Conservation (phyloP, 2,329 filamentous ascomycete species). For the Stagonosporopsis tanaceti region DNA sequence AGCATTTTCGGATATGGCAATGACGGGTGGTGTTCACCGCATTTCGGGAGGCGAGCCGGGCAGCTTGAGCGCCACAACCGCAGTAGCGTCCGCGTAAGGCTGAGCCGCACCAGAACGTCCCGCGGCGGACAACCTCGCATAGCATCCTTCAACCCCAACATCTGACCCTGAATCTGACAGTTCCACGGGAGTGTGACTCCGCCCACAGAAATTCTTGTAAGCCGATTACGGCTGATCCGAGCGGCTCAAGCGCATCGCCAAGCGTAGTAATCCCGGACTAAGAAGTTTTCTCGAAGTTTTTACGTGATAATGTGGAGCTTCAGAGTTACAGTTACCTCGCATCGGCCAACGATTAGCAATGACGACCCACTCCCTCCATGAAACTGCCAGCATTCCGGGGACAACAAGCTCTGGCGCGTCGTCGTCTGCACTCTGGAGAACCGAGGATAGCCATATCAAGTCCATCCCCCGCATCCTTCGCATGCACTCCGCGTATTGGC, state of each 20-base stretch:
- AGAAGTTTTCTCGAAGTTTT: conserved; percentile 42
- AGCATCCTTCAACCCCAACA: conserved; percentile 12
- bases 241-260: conserved; percentile 27
- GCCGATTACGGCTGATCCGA: conserved; percentile 26
- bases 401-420: conserved; percentile 16
- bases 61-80: conserved; percentile 1
- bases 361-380: conserved; percentile 35
- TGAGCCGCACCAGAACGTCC: conserved; percentile 19
- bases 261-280: conserved; percentile 28
- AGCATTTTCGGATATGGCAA: not conserved
- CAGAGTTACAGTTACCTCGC: conserved; percentile 29
- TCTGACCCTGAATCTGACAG: conserved; percentile 13
- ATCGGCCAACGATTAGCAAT: conserved; percentile 39
- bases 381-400: conserved; percentile 23
- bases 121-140: conserved; percentile 11
- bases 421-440: conserved; percentile 19
- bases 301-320: conserved; percentile 43
- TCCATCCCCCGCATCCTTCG: conserved; percentile 32
- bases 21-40: conserved; percentile 7
- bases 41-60: conserved; percentile 12
- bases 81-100: conserved; percentile 16
- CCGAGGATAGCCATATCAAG: conserved; percentile 29
- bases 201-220: conserved; percentile 19
- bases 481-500: conserved; percentile 33
- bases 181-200: conserved; percentile 14